Evolutionary conservation across 352 stramenopile genomes (phyloP), one percentile per base, ranked within the genome.

Genomic region (Pythium aristosporum): DNA sequence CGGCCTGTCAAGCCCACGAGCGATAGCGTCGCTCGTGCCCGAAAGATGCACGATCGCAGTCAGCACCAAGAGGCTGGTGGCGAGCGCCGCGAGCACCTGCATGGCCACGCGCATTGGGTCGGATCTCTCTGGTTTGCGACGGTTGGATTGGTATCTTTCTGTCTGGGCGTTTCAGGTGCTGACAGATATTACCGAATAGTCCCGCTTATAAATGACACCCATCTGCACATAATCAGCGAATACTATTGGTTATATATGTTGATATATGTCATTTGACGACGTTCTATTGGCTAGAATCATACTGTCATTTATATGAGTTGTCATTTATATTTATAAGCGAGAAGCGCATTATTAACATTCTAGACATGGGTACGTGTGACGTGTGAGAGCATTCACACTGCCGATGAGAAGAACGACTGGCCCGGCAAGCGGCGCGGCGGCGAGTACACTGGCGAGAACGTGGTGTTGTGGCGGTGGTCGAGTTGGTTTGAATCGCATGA

Each of bases 51-150:
- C 58, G 37, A 71, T 37, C 44, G 36, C 54, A 20, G 18, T 48
- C 3, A 71, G 52, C 23, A 67, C 4, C 3, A 63, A n/a, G 9
- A 61, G 34, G 10, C 43, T 62, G 39, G 57, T 37, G 10, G 60
- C 46, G 23, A 71, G 13, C 64, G 64, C 64, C 44, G 34, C 50
- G 43, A 71, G 43, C 50, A 71, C 52, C 18, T 63, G 64, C 57
- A 67, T 63, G 1, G 39, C 63, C 4, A 59, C 56, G 36, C 44
- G 37, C 52, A 69, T 68, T 21, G 37, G 5, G 10, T 30, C 15
- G 8, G 21, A 51, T n/a, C 5, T 51, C 20, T 54, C 6, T 57
- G 20, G 52, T 7, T 5, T n/a, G 54, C 23, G 39, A 50, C 37
- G 36, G n/a, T 52, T 55, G 56, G 32, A 47, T 57, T 28, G 32